phyloP scores from a whole-genome alignment of 2,329 filamentous ascomycete genomes.

The Aspergillus piperis region DNA sequence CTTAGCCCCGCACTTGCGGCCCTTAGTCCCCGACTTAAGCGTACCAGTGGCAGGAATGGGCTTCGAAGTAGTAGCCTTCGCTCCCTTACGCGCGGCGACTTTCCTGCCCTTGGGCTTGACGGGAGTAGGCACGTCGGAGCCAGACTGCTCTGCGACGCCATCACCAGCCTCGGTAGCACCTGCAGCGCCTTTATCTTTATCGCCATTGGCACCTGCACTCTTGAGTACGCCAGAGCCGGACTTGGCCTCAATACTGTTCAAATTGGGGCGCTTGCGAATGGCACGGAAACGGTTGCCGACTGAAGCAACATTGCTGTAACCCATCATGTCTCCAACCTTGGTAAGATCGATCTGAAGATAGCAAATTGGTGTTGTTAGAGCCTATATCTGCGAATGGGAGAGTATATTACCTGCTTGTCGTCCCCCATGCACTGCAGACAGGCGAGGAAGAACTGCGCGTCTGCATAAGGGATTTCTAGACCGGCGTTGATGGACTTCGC shows the following conservation, averaged over 20 bases:
- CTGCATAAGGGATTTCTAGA: conserved; percentile 6
- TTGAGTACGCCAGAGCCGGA: background rate
- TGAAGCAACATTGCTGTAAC: conserved; percentile 31
- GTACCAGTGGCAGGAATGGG: conserved; percentile 22
- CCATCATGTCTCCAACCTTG: conserved; percentile 26
- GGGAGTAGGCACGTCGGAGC: background rate
- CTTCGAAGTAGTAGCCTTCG: conserved; percentile 19
- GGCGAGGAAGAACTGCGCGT: conserved; percentile 29
- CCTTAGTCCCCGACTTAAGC: background rate
- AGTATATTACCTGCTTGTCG: conserved; percentile 18
- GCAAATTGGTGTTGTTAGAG: background rate
- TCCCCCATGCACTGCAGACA: conserved; percentile 27
- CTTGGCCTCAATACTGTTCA: conserved; percentile 23
- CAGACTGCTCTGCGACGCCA: background rate
- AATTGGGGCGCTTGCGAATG: conserved; percentile 28
- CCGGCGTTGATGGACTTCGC: background rate
- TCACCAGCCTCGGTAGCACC: background rate
- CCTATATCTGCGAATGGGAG: too few species aligned
- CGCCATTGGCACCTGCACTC: background rate
- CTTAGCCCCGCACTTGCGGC: background rate
- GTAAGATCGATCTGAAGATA: conserved; percentile 28
- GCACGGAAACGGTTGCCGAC: conserved; percentile 31
- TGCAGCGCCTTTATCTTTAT: background rate
- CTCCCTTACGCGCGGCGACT: conserved; percentile 20
- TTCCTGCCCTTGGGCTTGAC: conserved; percentile 6